A percentile compares a stretch with the other conserved stretches of the same genome.
Conservation (phyloP, 345 rosid species). For the Lepidium sativum region DNA sequence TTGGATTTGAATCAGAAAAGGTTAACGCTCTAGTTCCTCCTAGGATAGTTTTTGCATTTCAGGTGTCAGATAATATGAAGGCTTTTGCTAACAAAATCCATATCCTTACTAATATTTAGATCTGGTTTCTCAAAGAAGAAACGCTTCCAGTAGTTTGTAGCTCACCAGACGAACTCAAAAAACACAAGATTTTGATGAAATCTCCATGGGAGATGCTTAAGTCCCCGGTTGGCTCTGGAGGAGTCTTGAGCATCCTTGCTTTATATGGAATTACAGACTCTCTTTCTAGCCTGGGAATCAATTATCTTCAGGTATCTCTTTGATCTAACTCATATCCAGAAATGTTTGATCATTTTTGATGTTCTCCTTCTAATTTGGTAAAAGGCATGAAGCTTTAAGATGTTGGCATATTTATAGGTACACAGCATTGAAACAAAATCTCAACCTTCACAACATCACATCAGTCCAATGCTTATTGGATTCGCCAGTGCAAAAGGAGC, state of each 20-base stretch:
- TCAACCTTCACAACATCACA: not conserved
- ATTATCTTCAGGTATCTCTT: constrained; percentile 57
- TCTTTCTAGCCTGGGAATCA: constrained; percentile 48
- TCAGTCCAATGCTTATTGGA: constrained; percentile 46
- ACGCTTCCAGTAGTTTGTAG: constrained; percentile 61
- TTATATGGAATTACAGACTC: constrained; percentile 39
- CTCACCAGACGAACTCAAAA: constrained; percentile 39
- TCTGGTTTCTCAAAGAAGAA: constrained; percentile 75
- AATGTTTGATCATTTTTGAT: not conserved
- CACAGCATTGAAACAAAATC: constrained; percentile 22
- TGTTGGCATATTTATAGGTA: constrained; percentile 36
- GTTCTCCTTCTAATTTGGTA: not conserved
- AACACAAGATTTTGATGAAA: constrained; percentile 74
- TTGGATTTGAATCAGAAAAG: constrained; percentile 63
- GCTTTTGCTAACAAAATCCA: not conserved
- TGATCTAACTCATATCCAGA: not conserved
- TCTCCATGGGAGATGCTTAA: constrained; percentile 88
- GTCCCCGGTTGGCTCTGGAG: constrained; percentile 78
- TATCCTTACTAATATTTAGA: constrained; percentile 28
- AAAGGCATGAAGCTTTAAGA: not conserved
- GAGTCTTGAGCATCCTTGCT: constrained; percentile 52
- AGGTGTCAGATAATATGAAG: not conserved
- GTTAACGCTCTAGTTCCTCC: constrained; percentile 26
- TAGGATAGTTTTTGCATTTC: not conserved
- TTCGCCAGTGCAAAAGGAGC: constrained; percentile 33